Conservation (phyloP, 805 yeast species). For the Yarrowia deformans region DNA sequence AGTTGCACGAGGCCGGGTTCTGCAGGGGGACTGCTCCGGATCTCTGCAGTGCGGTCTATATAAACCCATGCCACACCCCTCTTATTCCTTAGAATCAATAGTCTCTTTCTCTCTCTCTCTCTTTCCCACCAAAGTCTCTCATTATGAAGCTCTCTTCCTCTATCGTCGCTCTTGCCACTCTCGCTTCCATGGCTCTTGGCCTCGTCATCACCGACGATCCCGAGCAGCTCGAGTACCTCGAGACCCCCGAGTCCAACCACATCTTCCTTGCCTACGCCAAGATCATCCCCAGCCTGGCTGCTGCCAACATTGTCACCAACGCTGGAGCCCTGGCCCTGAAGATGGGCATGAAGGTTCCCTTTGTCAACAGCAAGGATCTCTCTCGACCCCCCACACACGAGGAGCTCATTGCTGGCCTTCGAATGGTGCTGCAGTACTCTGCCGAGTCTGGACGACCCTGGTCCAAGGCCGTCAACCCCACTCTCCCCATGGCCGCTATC, state of each 20-base stretch:
- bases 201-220: slow-evolving; percentile 9
- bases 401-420: not conserved
- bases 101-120: no score
- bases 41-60: not conserved
- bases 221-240: slow-evolving; percentile 1
- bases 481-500: not conserved
- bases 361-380: slow-evolving; percentile 1
- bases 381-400: slow-evolving; percentile 2
- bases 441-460: slow-evolving; percentile 3
- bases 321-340: slow-evolving; percentile 6
- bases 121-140: not conserved
- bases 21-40: not conserved
- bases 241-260: not conserved
- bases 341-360: slow-evolving; percentile 9
- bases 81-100: not conserved
- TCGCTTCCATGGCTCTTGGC: slow-evolving; percentile 2
- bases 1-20: not conserved
- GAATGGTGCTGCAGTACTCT: not conserved
- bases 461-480: slow-evolving; percentile 8
- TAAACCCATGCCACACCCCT: not conserved
- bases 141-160: slow-evolving; percentile 4
- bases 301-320: slow-evolving; percentile 12
- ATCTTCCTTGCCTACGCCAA: slow-evolving; percentile 4
- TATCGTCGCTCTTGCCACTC: not conserved
- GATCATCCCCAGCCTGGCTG: slow-evolving; percentile 16